phyloP scores from a whole-genome alignment of 1,284 basidiomycete genomes.

The Porodaedalea pini region DNA sequence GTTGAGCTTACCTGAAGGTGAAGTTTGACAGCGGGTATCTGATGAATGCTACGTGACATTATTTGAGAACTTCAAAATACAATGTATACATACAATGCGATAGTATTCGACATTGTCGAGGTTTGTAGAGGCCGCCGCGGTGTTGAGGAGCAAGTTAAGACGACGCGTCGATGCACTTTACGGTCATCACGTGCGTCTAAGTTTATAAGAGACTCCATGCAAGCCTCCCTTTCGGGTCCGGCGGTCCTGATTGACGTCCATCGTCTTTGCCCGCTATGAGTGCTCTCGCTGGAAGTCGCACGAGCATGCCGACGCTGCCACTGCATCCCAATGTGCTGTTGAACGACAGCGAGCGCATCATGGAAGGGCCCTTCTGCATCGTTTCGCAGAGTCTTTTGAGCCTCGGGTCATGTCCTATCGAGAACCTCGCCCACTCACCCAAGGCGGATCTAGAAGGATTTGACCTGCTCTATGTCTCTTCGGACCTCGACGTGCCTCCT shows the following conservation, averaged over 20 bases:
- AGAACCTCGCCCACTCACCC: conserved; percentile 14
- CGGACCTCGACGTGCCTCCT: conserved; percentile 3
- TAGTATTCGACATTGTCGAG: conserved; percentile 66
- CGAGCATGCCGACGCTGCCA: background rate
- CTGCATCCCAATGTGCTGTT: conserved; percentile 12
- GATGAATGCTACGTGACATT: background rate
- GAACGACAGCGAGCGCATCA: conserved; percentile 9
- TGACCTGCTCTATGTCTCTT: conserved; percentile 12
- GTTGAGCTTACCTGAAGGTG: conserved; percentile 63
- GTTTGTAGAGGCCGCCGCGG: background rate
- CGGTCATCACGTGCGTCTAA: no score
- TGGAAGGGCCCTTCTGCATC: conserved; percentile 11
- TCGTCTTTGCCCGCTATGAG: conserved; percentile 2
- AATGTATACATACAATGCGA: conserved; percentile 54
- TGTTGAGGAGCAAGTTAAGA: background rate
- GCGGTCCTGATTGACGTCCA: background rate
- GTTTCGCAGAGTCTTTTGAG: conserved; percentile 18
- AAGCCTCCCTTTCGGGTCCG: no score
- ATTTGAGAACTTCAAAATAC: background rate
- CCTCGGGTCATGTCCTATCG: conserved; percentile 17
- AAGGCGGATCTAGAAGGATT: conserved; percentile 19
- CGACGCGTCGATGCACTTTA: background rate
- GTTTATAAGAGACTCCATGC: no score
- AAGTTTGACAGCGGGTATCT: conserved; percentile 86
- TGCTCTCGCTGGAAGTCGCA: conserved; percentile 9